Conservation (phyloP, 805 yeast species). For the Ogataea dorogensis region DNA sequence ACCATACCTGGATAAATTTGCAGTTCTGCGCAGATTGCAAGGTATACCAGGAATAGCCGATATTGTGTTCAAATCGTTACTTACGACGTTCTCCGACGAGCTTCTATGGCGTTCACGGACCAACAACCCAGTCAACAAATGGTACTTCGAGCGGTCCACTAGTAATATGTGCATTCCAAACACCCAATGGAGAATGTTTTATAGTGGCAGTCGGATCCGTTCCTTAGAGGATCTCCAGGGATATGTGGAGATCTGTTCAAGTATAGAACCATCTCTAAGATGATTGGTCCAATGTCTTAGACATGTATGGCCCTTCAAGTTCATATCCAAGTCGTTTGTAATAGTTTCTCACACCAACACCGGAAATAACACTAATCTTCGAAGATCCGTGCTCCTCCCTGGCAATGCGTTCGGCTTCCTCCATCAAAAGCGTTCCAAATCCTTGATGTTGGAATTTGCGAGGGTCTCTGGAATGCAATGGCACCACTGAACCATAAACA, state of each 20-base stretch:
- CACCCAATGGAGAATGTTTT: constrained; percentile 41
- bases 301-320: constrained; percentile 96
- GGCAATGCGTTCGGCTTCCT: constrained; percentile 96
- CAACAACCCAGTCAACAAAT: constrained; percentile 88
- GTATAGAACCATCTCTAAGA: constrained; percentile 55
- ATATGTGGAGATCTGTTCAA: constrained; percentile 52
- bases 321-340: constrained; percentile 89
- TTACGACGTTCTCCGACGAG: constrained; percentile 65
- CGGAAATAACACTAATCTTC: constrained; percentile 91
- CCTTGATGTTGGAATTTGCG: constrained; percentile 99
- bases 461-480: constrained; percentile 94
- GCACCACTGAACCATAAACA: constrained; percentile 97
- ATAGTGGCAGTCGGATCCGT: constrained; percentile 37
- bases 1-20: constrained; percentile 91
- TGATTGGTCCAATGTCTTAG: constrained; percentile 44
- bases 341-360: constrained; percentile 96
- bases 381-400: constrained; percentile 90
- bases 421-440: constrained; percentile 95
- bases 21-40: constrained; percentile 78
- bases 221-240: constrained; percentile 39
- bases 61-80: constrained; percentile 79
- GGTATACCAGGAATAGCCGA: constrained; percentile 95
- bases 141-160: constrained; percentile 91
- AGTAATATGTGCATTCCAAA: constrained; percentile 57
- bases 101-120: constrained; percentile 87